These are phyloP conservation scores for Dendrostoma leiphaemia DNA, from an alignment of 2,329 filamentous ascomycete species.

Conservation along the genomic window DNA sequence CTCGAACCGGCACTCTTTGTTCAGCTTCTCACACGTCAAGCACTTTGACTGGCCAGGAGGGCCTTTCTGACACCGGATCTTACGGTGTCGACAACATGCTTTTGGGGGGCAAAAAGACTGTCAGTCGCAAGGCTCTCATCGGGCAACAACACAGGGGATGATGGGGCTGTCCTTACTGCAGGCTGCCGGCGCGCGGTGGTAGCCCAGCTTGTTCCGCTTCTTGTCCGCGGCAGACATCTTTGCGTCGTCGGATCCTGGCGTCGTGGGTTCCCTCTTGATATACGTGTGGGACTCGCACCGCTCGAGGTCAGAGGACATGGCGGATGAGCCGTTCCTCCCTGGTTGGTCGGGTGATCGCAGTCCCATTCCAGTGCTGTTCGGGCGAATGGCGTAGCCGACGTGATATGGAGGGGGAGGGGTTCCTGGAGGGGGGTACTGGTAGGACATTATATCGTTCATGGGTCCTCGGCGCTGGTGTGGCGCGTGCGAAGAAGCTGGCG, in stretches of 20 bases:
- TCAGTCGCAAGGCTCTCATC: conserved; percentile 14
- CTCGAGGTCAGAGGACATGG: conserved; percentile 41
- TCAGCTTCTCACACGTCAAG: conserved; percentile 88
- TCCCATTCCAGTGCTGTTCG: conserved; percentile 30
- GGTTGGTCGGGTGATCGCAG: conserved; percentile 23
- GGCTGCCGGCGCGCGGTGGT: conserved; percentile 91
- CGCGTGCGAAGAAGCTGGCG: not conserved
- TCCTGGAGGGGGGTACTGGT: conserved; percentile 41
- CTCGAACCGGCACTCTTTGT: conserved; percentile 91
- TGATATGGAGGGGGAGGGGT: conserved; percentile 37
- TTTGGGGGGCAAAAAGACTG: not conserved
- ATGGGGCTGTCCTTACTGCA: conserved; percentile 74
- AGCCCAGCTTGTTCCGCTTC: conserved; percentile 85
- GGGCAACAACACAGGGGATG: conserved; percentile 9
- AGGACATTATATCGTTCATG: conserved; percentile 46
- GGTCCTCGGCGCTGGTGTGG: conserved; percentile 16
- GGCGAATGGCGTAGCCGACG: conserved; percentile 35
- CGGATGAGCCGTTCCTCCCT: conserved; percentile 16
- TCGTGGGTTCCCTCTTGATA: conserved; percentile 29
- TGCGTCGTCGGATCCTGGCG: conserved; percentile 28
- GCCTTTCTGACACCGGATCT: conserved; percentile 82
- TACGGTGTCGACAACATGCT: conserved; percentile 91
- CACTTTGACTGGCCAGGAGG: conserved; percentile 76
- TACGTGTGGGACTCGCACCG: conserved; percentile 50
- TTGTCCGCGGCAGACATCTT: conserved; percentile 45